Base-by-base conservation (phyloP, 257 asterid species). In the Echium plantagineum region DNA sequence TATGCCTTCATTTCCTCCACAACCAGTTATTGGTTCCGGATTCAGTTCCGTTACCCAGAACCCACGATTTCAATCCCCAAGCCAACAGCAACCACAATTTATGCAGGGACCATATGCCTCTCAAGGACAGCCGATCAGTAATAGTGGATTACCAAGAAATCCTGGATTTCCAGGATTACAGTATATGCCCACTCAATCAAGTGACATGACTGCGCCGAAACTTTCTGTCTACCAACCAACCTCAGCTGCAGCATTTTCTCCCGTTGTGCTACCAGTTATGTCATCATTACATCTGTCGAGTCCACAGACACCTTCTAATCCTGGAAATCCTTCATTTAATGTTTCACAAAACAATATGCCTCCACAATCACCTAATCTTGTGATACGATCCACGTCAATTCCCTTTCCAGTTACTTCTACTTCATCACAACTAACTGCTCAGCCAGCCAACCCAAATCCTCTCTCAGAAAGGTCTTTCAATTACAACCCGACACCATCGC, bases 1-100 rank as follows among this genome's bases (percentile, higher is more conserved):
- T 72, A 63, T 69, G 70, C 81, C 80, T 30, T 66, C 89, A 5
- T 79, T 76, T 55, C 85, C 81, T 59, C 80, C 79, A 46, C 84
- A 70, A 60, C 78, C 84, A 8, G 64, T 63, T 38, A 49, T 77
- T 48, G 57, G 78, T 26, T 66, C 85, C 53, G 85, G 79, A 71
- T 77, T 80, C 70, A 77, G 65, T 67, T 77, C 73, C 0, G 77
- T 72, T 60, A 52, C 71, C 51, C 90, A 79, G 79, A 85, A 77
- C 49, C 72, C 74, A 58, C 71, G 83, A 17, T 57, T 54, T 38
- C 31, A 58, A 65, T 64, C 75, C 55, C 70, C 82, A 31, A 76
- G 75, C 30, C 79, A 81, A 59, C 85, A 67, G 67, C 59, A 35
- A 31, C 72, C 70, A 46, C 77, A 59, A 72, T 46, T 67, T 57